Conservation (phyloP, 129 eudicot genomes). For the Scalesia atractyloides region DNA sequence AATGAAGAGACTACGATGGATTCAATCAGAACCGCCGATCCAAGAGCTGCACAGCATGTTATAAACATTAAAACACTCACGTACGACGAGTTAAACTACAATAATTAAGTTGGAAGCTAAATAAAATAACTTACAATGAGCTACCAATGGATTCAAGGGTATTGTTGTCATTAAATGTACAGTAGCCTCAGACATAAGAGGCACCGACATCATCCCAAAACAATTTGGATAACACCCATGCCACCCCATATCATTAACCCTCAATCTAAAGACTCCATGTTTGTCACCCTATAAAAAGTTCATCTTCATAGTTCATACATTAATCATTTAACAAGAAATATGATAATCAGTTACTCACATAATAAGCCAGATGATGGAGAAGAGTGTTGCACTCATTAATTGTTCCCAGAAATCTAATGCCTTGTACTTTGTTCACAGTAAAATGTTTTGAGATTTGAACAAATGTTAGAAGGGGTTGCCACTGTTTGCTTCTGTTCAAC, state of each 20-base stretch:
- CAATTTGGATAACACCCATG: slow-evolving; percentile 84
- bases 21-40: slow-evolving; percentile 59
- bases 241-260: slow-evolving; percentile 83
- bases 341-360: slow-evolving; percentile 46
- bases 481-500: slow-evolving; percentile 65
- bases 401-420: slow-evolving; percentile 70
- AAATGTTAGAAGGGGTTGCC: slow-evolving; percentile 90
- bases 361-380: slow-evolving; percentile 55
- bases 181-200: slow-evolving; percentile 64
- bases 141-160: slow-evolving; percentile 61
- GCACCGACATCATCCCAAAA: slow-evolving; percentile 54
- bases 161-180: slow-evolving; percentile 50
- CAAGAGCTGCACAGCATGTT: slow-evolving; percentile 58
- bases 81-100: background rate
- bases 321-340: background rate
- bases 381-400: slow-evolving; percentile 66
- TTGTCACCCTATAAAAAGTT: slow-evolving; percentile 49
- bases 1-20: slow-evolving; percentile 50
- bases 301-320: background rate
- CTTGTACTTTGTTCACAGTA: slow-evolving; percentile 70
- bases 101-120: background rate
- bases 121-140: slow-evolving; percentile 58
- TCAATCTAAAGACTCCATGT: slow-evolving; percentile 57
- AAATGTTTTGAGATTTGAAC: slow-evolving; percentile 77
- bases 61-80: background rate